Evolutionary conservation across 371 early-diverging fungal genomes (phyloP).

Genomic region (Actinomortierella wolfii): DNA sequence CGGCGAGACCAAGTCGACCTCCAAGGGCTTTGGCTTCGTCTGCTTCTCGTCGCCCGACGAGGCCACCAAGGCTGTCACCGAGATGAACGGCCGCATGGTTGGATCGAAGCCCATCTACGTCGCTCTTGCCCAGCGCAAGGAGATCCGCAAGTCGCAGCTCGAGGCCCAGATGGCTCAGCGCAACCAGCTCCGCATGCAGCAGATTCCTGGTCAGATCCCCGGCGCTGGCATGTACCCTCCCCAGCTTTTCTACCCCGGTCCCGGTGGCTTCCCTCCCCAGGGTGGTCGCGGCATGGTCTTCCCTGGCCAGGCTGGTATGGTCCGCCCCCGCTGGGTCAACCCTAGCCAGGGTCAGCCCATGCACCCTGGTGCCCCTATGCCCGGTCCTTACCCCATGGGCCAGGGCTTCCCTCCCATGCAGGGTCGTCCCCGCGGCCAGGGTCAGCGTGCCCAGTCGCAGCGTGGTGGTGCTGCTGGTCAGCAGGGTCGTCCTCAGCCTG

Average conservation of each 20-base stretch:
- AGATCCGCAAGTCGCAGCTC: slow-evolving; percentile 90
- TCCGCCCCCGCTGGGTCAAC: slow-evolving; percentile 79
- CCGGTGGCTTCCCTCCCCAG: slow-evolving; percentile 65
- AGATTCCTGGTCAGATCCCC: slow-evolving; percentile 50
- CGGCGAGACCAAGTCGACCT: slow-evolving; percentile 49
- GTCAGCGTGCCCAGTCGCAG: slow-evolving; percentile 38
- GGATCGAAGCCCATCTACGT: slow-evolving; percentile 97
- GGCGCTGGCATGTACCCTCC: slow-evolving; percentile 45
- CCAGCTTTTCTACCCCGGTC: slow-evolving; percentile 47
- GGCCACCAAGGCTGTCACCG: slow-evolving; percentile 89
- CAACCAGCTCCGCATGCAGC: slow-evolving; percentile 77
- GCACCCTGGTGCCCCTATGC: slow-evolving; percentile 49
- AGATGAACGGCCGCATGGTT: slow-evolving; percentile 92
- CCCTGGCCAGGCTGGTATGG: slow-evolving; percentile 75
- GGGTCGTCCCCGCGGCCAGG: slow-evolving; percentile 47
- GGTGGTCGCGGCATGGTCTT: slow-evolving; percentile 74
- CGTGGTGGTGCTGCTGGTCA: slow-evolving; percentile 49
- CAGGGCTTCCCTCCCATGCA: slow-evolving; percentile 45
- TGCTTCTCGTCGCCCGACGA: slow-evolving; percentile 92
- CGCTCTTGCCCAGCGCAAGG: slow-evolving; percentile 97
- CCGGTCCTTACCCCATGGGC: slow-evolving; percentile 55
- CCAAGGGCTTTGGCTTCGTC: slow-evolving; percentile 91
- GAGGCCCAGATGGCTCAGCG: slow-evolving; percentile 96
- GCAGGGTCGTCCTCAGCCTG: slow-evolving; percentile 47
- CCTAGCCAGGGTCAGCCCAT: slow-evolving; percentile 66